Conservation (phyloP, 345 rosid genomes). For the Euphorbia peplus region DNA sequence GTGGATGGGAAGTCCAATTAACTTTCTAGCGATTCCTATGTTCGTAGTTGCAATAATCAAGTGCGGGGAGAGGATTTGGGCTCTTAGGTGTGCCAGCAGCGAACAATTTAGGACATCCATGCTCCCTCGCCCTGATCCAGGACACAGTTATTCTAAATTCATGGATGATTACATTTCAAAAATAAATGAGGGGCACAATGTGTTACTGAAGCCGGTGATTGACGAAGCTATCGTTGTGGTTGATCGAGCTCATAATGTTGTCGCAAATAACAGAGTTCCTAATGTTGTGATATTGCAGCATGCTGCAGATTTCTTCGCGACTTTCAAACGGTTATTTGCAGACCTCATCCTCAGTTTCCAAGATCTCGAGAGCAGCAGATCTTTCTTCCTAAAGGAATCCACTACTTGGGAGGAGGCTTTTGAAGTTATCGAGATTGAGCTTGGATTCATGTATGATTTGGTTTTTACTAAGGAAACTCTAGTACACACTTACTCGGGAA, state of each 20-base stretch:
- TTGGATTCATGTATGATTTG: slow-evolving; percentile 26
- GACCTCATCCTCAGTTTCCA: slow-evolving; percentile 15
- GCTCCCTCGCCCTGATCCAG: slow-evolving; percentile 8
- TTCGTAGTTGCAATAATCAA: slow-evolving; percentile 6
- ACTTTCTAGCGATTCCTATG: slow-evolving; percentile 3
- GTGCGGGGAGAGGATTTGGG: slow-evolving; percentile 19
- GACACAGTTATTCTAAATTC: slow-evolving; percentile 2
- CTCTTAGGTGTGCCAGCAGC: slow-evolving; percentile 7
- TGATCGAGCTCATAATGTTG: neutral
- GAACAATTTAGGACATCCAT: slow-evolving; percentile 1
- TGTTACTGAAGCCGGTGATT: slow-evolving; percentile 3
- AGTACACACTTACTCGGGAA: neutral
- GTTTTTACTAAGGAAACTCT: slow-evolving; percentile 25
- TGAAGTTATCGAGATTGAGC: slow-evolving; percentile 11
- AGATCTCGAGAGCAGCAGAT: slow-evolving; percentile 6
- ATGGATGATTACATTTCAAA: slow-evolving; percentile 2
- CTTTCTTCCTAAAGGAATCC: slow-evolving; percentile 4
- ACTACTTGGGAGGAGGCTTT: slow-evolving; percentile 6
- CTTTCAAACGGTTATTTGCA: slow-evolving; percentile 12
- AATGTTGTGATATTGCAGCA: slow-evolving; percentile 1
- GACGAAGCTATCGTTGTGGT: slow-evolving; percentile 7
- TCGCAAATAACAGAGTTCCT: neutral
- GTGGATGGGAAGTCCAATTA: slow-evolving; percentile 5
- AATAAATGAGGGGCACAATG: slow-evolving; percentile 11
- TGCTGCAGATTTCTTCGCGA: slow-evolving; percentile 1